Conservation (phyloP, 352 stramenopile species). For the Phytophthora gonapodyides region DNA sequence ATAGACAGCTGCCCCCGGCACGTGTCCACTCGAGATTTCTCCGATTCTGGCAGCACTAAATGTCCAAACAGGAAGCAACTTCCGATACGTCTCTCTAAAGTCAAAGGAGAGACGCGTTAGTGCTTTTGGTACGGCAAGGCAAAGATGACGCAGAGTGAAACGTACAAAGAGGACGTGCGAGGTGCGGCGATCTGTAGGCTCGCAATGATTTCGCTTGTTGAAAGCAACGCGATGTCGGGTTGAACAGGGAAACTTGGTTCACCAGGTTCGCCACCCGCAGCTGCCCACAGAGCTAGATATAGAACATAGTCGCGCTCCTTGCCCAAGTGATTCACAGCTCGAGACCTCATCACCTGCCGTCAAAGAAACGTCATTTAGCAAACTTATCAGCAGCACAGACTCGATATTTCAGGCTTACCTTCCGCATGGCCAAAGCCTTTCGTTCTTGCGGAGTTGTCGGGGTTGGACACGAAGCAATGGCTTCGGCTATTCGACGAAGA, state of each 20-base stretch:
- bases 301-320: conserved; percentile 73
- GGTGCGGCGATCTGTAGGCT: conserved; percentile 26
- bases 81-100: conserved; percentile 39
- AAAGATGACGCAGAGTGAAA: neutral
- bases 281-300: conserved; percentile 57
- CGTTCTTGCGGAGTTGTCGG: conserved; percentile 48
- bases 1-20: conserved; percentile 33
- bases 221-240: conserved; percentile 27
- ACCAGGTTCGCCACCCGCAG: conserved; percentile 13
- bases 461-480: conserved; percentile 42
- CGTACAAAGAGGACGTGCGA: conserved; percentile 38
- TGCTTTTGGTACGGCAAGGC: neutral
- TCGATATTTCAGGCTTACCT: conserved; percentile 34
- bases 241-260: conserved; percentile 7
- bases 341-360: conserved; percentile 66
- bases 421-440: conserved; percentile 65
- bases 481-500: conserved; percentile 44
- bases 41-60: conserved; percentile 42
- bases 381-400: neutral
- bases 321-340: conserved; percentile 56
- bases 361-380: neutral
- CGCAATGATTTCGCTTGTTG: conserved; percentile 33
- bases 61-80: conserved; percentile 47
- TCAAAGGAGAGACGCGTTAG: conserved; percentile 2
- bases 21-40: conserved; percentile 10